phyloP scores from a whole-genome alignment of 495 filamentous ascomycete genomes.

The Penicillium dipodomyicola region DNA sequence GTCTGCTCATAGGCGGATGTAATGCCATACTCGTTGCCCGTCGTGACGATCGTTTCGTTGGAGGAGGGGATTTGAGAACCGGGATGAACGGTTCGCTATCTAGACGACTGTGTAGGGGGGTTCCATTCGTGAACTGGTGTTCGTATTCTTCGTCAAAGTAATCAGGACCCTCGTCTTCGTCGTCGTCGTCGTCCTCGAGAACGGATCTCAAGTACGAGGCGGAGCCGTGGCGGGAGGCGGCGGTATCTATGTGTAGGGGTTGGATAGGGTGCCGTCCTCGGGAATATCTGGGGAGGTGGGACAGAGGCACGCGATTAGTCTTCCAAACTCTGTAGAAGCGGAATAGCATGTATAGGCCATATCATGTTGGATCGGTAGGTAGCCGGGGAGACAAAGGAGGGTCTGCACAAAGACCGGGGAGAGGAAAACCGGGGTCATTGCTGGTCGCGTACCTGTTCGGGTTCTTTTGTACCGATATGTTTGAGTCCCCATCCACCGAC shows the following conservation, averaged over 20 bases:
- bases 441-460: slow-evolving; percentile 42
- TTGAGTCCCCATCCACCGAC: slow-evolving; percentile 34
- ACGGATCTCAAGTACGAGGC: slow-evolving; percentile 23
- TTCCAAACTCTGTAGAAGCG: slow-evolving; percentile 24
- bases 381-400: slow-evolving; percentile 15
- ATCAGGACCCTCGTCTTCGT: slow-evolving; percentile 30
- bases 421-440: slow-evolving; percentile 5
- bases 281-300: slow-evolving; percentile 37
- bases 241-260: slow-evolving; percentile 41
- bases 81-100: slow-evolving; percentile 51
- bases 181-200: slow-evolving; percentile 27
- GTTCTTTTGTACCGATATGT: slow-evolving; percentile 37
- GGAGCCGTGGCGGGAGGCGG: slow-evolving; percentile 23
- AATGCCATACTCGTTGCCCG: slow-evolving; percentile 47
- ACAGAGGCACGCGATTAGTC: slow-evolving; percentile 33
- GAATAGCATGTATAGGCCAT: slow-evolving; percentile 27
- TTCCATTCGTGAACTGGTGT: slow-evolving; percentile 45
- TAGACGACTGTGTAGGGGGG: slow-evolving; percentile 44
- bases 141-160: slow-evolving; percentile 35
- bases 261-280: slow-evolving; percentile 33
- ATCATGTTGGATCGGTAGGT: slow-evolving; percentile 11
- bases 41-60: slow-evolving; percentile 19
- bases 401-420: slow-evolving; percentile 8
- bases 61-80: slow-evolving; percentile 40
- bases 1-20: slow-evolving; percentile 36